Percentiles rank a stretch among this genome's conserved stretches.
Conservation (phyloP, 140 eudicot genomes). For the Stevia rebaudiana region DNA sequence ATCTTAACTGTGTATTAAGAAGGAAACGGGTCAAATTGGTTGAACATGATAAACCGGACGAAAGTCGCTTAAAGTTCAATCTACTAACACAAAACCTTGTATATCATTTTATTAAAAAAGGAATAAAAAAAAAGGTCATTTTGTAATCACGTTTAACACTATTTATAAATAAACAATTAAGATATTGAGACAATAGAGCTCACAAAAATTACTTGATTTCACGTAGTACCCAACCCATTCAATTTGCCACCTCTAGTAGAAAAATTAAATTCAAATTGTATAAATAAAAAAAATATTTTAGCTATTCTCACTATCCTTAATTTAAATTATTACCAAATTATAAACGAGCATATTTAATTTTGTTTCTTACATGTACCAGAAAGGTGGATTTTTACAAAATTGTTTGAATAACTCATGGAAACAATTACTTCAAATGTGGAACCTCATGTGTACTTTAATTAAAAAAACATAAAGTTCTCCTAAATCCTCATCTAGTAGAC, state of each 20-base stretch:
- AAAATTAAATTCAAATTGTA: too few species aligned
- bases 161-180: not conserved
- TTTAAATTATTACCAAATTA: too few species aligned
- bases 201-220: not conserved
- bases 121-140: not conserved
- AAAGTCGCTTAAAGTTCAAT: not conserved
- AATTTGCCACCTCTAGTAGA: not conserved
- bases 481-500: not conserved
- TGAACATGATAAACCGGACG: not conserved
- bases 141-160: not conserved
- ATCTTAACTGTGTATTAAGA: not conserved
- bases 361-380: too few species aligned
- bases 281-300: too few species aligned
- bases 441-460: not conserved
- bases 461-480: too few species aligned
- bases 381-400: not conserved
- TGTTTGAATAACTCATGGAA: not conserved
- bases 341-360: too few species aligned
- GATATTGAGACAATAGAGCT: not conserved
- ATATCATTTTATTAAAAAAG: not conserved
- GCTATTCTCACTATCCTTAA: too few species aligned
- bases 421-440: not conserved
- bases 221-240: not conserved
- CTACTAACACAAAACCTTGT: not conserved
- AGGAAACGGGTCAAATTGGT: not conserved